phyloP scores from a whole-genome alignment of 2,329 filamentous ascomycete species.

The Phaeoacremonium minimum region DNA sequence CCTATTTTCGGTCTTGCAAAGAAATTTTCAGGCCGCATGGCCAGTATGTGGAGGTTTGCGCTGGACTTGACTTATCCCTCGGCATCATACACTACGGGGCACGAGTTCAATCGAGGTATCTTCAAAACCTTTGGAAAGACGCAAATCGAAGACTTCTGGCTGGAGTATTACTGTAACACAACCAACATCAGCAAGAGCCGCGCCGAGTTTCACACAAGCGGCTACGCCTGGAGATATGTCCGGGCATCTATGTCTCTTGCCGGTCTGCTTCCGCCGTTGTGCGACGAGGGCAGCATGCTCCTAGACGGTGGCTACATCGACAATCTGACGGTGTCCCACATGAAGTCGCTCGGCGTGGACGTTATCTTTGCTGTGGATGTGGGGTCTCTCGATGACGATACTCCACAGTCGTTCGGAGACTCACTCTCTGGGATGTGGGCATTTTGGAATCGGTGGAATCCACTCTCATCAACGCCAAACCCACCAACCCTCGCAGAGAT shows the following conservation, averaged over 20 bases:
- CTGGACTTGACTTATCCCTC: constrained; percentile 94
- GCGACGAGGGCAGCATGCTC: constrained; percentile 95
- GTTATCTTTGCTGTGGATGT: constrained; percentile 96
- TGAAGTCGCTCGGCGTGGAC: constrained; percentile 90
- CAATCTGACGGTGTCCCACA: constrained; percentile 93
- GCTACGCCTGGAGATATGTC: constrained; percentile 97
- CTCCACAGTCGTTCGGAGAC: constrained; percentile 89
- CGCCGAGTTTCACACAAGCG: constrained; percentile 88
- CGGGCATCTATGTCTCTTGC: constrained; percentile 95
- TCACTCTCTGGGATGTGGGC: constrained; percentile 94
- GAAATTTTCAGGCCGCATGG: constrained; percentile 98
- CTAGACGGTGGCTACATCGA: constrained; percentile 96
- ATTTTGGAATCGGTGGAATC: constrained; percentile 93
- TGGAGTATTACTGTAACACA: constrained; percentile 98
- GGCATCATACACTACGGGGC: constrained; percentile 93
- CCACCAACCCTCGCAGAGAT: constrained; percentile 95
- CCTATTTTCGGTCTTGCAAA: constrained; percentile 96
- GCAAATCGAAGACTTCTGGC: constrained; percentile 98
- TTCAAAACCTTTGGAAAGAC: constrained; percentile 98
- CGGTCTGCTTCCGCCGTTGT: constrained; percentile 86
- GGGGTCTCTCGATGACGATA: constrained; percentile 85
- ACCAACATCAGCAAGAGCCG: constrained; percentile 97
- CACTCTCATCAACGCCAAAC: constrained; percentile 82
- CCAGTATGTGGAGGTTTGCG: constrained; percentile 97
- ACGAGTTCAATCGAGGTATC: constrained; percentile 98